Conservation (phyloP, 495 filamentous ascomycete species). For the Elaphomyces granulatus region DNA sequence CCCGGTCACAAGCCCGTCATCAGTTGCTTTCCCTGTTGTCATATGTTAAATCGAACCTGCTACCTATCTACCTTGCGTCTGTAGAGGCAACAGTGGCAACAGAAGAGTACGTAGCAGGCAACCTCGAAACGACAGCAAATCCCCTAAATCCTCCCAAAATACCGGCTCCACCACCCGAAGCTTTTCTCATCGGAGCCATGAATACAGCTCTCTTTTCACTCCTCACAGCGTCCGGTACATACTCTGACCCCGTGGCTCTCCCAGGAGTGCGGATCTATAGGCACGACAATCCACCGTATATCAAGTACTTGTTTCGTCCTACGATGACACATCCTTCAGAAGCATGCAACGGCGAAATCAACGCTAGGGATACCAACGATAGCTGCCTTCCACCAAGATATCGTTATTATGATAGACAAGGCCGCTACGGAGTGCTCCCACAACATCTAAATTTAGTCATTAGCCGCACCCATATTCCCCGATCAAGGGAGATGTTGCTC, state of each 20-base stretch:
- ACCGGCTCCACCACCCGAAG: no score
- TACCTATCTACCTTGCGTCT: no score
- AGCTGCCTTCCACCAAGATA: slow-evolving; percentile 15
- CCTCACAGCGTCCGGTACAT: slow-evolving; percentile 10
- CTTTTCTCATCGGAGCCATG: slow-evolving; percentile 24
- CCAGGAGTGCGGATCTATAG: slow-evolving; percentile 20
- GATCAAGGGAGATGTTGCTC: slow-evolving; percentile 17
- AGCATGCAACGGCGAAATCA: no score
- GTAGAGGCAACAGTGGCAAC: no score
- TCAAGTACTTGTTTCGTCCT: slow-evolving; percentile 20
- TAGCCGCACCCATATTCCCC: slow-evolving; percentile 26
- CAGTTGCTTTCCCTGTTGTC: no score
- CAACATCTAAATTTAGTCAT: slow-evolving; percentile 25
- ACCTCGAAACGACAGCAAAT: no score
- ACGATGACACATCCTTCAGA: no score
- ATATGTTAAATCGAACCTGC: no score
- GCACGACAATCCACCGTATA: slow-evolving; percentile 21
- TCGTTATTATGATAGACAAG: slow-evolving; percentile 21
- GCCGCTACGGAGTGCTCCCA: slow-evolving; percentile 14
- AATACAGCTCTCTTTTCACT: slow-evolving; percentile 19
- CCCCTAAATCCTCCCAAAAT: no score
- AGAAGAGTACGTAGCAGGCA: no score
- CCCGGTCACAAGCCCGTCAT: slow-evolving; percentile 2
- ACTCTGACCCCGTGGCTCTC: slow-evolving; percentile 3
- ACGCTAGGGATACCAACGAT: slow-evolving; percentile 1